Evolutionary conservation across 2,329 filamentous ascomycete species (phyloP), one percentile per base, ranked within the genome.

Genomic region (Graphilbum fragrans): DNA sequence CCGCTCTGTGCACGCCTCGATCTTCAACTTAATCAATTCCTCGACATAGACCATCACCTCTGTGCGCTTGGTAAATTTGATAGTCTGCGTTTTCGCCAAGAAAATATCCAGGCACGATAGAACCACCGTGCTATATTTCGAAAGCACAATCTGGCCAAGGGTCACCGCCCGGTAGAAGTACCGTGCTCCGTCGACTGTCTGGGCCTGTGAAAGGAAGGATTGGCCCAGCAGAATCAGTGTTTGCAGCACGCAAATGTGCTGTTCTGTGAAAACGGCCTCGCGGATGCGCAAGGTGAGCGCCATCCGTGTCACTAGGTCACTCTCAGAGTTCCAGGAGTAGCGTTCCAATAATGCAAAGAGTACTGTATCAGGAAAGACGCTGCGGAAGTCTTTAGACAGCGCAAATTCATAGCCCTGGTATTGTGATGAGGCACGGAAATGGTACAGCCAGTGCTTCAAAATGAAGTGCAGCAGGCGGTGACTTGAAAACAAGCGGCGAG

Each of bases 11-110:
- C 53, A 59, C 4, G 62, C 53, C 23, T 59, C 53, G 5, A 64
- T 63, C 51, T 61, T 60, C 45, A 58, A 49, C 1, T 52, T 52
- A 23, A 63, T 59, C 51, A 62, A 60, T 49, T 61, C 53, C 45
- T 62, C 61, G 4, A 60, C 57, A 16, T 53, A 59, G 0, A 50
- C 57, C 21, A 58, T 53, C 11, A 61, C 57, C 25, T 60, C 54
- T 0, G 58, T 63, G 18, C 59, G 49, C 47, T 54, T 46, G 1
- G 56, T 59, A 38, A 62, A 55, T 17, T 61, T 58, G 1, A n/a
- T n/a, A n/a, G 46, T 51, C 35, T 60, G 58, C 0, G 60, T 63
- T 38, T 52, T 56, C 2, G 49, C 44, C 10, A 64, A 45, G 50
- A 64, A 62, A 4, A 56, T 41, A n/a, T 54, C 54, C 1, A 57